These are phyloP conservation scores for Melanomma pulvis-pyrius DNA, from an alignment of 495 filamentous ascomycete genomes.

Conservation along the genomic window DNA sequence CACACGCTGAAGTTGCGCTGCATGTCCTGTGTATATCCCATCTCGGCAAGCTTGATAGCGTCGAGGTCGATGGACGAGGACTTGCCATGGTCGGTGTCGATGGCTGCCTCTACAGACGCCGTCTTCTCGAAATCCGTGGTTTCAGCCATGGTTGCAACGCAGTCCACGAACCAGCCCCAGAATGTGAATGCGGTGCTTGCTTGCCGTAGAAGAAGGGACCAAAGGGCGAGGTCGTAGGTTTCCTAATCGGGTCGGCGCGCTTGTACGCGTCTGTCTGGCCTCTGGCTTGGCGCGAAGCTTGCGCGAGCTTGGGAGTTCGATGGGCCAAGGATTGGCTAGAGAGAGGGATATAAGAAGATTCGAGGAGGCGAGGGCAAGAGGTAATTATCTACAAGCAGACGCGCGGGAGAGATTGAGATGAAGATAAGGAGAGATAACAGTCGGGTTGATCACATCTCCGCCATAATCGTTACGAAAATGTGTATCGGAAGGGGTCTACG, in stretches of 20 bases:
- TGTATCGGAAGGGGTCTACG: background rate
- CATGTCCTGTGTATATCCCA: constrained; percentile 64
- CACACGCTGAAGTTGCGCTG: constrained; percentile 61
- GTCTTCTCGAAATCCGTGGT: constrained; percentile 16
- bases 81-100: constrained; percentile 12
- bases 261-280: constrained; percentile 2
- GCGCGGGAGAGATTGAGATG: background rate
- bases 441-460: background rate
- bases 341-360: background rate
- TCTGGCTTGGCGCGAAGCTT: constrained; percentile 27
- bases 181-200: background rate
- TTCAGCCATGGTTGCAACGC: constrained; percentile 22
- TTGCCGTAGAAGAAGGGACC: background rate
- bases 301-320: too few species aligned
- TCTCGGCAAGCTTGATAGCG: constrained; percentile 48
- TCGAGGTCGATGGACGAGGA: constrained; percentile 32
- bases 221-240: background rate
- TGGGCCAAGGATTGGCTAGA: background rate
- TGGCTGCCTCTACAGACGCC: background rate
- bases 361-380: background rate
- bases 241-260: constrained; percentile 17
- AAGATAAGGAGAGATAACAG: constrained; percentile 1
- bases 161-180: background rate
- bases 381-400: background rate
- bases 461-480: background rate